A percentile compares a stretch with the other conserved stretches of the same genome.
These are phyloP conservation scores for Earliella scabrosa DNA, from an alignment of 1,284 basidiomycete genomes.

Conservation along the genomic window DNA sequence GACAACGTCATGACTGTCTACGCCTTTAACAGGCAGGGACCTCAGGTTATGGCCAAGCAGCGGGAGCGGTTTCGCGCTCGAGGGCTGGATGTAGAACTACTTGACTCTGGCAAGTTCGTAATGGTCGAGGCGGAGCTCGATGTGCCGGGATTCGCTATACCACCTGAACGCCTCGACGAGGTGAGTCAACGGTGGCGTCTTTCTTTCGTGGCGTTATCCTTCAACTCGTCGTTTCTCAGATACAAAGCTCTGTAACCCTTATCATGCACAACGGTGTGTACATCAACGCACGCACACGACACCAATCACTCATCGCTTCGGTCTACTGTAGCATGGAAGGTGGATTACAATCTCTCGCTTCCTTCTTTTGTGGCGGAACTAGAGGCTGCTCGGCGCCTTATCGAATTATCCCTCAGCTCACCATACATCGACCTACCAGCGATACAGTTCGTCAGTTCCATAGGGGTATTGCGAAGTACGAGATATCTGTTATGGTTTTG, in stretches of 20 bases:
- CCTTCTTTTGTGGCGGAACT: constrained; percentile 29
- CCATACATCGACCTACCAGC: constrained; percentile 23
- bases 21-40: constrained; percentile 26
- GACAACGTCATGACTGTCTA: constrained; percentile 25
- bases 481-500: too few relatives aligned
- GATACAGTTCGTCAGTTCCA: constrained; percentile 38
- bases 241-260: constrained; percentile 22
- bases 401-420: constrained; percentile 34
- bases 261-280: constrained; percentile 38
- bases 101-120: constrained; percentile 35
- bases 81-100: constrained; percentile 33
- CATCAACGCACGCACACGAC: too few relatives aligned
- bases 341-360: constrained; percentile 39
- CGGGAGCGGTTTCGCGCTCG: constrained; percentile 32
- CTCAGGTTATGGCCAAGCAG: constrained; percentile 31
- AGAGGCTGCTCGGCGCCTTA: constrained; percentile 20
- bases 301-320: too few relatives aligned
- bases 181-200: constrained; percentile 29
- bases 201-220: not conserved
- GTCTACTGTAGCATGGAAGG: constrained; percentile 42
- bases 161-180: constrained; percentile 32
- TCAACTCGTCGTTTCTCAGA: constrained; percentile 1
- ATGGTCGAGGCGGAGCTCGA: constrained; percentile 40
- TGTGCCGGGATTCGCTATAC: constrained; percentile 36
- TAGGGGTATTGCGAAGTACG: constrained; percentile 32